phyloP scores from a whole-genome alignment of 2,329 filamentous ascomycete species.

The Podosphaera fusca region DNA sequence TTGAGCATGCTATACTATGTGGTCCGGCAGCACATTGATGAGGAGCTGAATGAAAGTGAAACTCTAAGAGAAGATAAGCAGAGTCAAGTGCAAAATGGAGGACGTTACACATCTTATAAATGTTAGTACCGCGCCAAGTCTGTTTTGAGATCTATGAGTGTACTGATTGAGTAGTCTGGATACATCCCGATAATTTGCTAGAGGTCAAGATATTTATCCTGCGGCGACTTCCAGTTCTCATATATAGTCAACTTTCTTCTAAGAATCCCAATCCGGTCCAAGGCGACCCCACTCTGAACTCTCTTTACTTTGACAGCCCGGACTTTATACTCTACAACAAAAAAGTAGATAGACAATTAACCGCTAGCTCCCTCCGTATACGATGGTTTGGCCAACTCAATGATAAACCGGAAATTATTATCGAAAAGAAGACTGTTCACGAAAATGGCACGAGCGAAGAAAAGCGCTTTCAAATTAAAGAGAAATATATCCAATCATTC shows the following conservation, averaged over 20 bases:
- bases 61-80: conserved; percentile 18
- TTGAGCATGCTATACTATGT: conserved; percentile 93
- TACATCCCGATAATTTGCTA: conserved; percentile 82
- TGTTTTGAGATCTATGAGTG: conserved; percentile 1
- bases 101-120: conserved; percentile 68
- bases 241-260: conserved; percentile 74
- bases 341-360: conserved; percentile 54
- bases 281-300: conserved; percentile 72
- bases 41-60: conserved; percentile 20
- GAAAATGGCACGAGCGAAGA: conserved; percentile 59
- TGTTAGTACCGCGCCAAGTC: conserved; percentile 28
- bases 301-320: conserved; percentile 81
- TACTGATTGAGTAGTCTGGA: conserved; percentile 45
- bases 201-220: conserved; percentile 94
- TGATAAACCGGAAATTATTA: conserved; percentile 52
- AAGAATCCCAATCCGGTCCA: conserved; percentile 55
- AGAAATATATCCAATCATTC: conserved; percentile 79
- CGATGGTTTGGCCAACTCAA: conserved; percentile 79
- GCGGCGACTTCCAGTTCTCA: conserved; percentile 67
- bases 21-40: conserved; percentile 62
- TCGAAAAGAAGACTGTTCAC: conserved; percentile 76
- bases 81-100: conserved; percentile 36
- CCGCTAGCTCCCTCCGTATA: conserved; percentile 63
- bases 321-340: conserved; percentile 68
- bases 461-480: conserved; percentile 64